These are phyloP conservation scores for Jimgerdemannia lactiflua DNA, from an alignment of 192 early-diverging fungal genomes.

Conservation along the genomic window DNA sequence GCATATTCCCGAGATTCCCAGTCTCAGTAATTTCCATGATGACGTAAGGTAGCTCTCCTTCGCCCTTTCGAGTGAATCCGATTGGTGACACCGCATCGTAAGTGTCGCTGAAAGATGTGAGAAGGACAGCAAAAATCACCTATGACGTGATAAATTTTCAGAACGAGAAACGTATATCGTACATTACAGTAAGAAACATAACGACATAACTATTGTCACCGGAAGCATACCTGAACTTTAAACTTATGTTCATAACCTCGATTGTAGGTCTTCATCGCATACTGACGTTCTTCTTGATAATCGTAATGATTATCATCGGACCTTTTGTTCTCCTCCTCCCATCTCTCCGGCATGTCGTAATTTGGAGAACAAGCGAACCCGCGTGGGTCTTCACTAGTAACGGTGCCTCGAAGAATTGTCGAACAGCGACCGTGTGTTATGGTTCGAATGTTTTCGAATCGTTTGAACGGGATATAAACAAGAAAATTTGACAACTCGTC, in stretches of 20 bases:
- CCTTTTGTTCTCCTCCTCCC: background rate
- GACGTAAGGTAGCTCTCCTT: background rate
- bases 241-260: no score
- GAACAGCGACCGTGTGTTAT: background rate
- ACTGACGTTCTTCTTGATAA: background rate
- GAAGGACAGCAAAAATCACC: background rate
- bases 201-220: no score
- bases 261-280: background rate
- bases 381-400: background rate
- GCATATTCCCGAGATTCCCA: background rate
- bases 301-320: background rate
- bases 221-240: no score
- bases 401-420: background rate
- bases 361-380: background rate
- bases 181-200: background rate
- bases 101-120: background rate
- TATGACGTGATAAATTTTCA: background rate
- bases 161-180: background rate
- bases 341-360: background rate
- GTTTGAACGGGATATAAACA: background rate
- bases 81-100: background rate
- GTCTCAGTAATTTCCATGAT: background rate
- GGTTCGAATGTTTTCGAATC: background rate
- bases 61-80: background rate
- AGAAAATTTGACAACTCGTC: background rate